These are phyloP conservation scores for Clohesyomyces aquaticus DNA, from an alignment of 495 filamentous ascomycete genomes.

Conservation along the genomic window DNA sequence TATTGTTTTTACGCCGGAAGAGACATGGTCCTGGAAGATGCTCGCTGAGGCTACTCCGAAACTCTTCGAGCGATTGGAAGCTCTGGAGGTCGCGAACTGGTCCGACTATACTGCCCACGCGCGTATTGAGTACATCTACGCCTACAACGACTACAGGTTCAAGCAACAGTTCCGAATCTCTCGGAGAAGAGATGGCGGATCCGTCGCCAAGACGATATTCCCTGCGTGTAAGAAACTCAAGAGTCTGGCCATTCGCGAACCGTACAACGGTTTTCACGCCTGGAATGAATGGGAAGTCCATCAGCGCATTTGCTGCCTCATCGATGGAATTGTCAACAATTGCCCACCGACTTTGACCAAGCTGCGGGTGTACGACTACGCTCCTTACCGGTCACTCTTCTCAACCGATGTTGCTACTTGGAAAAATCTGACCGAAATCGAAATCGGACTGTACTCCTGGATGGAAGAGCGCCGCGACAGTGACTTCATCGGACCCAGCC, in stretches of 20 bases:
- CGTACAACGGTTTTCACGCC: conserved; percentile 26
- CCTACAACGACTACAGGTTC: conserved; percentile 36
- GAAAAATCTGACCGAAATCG: conserved; percentile 23
- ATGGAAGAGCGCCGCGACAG: conserved; percentile 35
- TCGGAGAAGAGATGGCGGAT: conserved; percentile 33
- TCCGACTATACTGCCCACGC: conserved; percentile 36
- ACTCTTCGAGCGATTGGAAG: conserved; percentile 30
- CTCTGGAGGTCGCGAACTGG: conserved; percentile 38
- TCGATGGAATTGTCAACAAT: conserved; percentile 28
- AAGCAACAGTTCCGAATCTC: conserved; percentile 34
- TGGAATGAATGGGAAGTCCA: conserved; percentile 40
- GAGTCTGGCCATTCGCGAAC: conserved; percentile 31
- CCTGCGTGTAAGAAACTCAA: conserved; percentile 32
- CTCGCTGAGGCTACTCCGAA: conserved; percentile 26
- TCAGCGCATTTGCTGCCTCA: conserved; percentile 34
- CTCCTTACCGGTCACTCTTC: conserved; percentile 32
- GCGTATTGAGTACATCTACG: conserved; percentile 32
- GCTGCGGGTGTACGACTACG: conserved; percentile 35
- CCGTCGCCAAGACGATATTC: conserved; percentile 35
- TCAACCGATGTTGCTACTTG: conserved; percentile 23
- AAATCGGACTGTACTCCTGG: conserved; percentile 30
- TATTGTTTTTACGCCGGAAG: conserved; percentile 36
- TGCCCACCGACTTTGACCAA: conserved; percentile 31
- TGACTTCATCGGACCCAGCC: conserved; percentile 23
- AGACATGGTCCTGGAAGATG: conserved; percentile 38